Evolutionary conservation across 1,139 yeast species (phyloP), one percentile per base, ranked within the genome.

Genomic region (Magnusiomyces ingens): DNA sequence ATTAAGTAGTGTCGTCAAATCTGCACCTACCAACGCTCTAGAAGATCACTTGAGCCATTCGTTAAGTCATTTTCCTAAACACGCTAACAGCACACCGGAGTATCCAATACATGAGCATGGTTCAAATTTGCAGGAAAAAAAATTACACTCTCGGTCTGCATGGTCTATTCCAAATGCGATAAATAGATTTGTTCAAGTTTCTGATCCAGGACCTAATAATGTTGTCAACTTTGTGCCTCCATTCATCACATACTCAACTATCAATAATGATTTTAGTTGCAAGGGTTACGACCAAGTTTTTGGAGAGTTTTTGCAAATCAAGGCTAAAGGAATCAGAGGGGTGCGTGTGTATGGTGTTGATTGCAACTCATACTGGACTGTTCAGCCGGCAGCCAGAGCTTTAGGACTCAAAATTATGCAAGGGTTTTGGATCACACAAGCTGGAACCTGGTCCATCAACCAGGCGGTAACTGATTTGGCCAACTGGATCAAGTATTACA

Each of bases 281-380:
- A 90, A 87, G 66, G 73, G 73, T 55, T 70, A 75, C 38, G 72
- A 64, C 54, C 66, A 77, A 10, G 86, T 90, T 51, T 58, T 70
- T 49, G 61, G 72, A n/a, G 96, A 90, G 66, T 74, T 90, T 53
- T 63, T 73, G 35, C 65, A 72, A 54, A 85, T 90, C 62, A 64
- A 70, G 42, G 67, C 78, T 53, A 82, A 81, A 64, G 88, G 90
- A 52, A 82, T 89, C 60, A 67, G 71, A 40, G 76, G 77, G 51
- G 71, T 90, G 55, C 81, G 97, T 73, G 70, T 87, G 52, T 90
- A 90, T 66, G 95, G 95, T 61, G 84, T 88, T 54, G 96, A 90
- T 67, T 90, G 97, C 73, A 75, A 80, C 65, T 80, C 87, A 26
- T 71, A 86, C 57, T 66, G 76, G 36, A 81, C 85, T 2, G 81